Base-by-base conservation (phyloP, 148 eudicot species). In the Silene uniflora region DNA sequence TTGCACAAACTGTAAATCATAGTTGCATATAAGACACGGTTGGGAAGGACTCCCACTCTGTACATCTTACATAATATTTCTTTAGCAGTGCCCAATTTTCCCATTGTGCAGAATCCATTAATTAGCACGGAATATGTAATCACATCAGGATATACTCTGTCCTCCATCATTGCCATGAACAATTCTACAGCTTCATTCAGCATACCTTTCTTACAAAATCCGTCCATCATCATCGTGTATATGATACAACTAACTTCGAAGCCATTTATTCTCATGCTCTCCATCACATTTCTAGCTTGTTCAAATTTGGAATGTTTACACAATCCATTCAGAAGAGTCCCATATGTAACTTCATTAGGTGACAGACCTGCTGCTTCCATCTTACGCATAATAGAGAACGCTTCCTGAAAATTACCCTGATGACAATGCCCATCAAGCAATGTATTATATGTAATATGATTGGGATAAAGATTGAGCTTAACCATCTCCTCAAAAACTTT, bases 171-270 rank as follows among this genome's bases (percentile, higher is more conserved):
- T 75, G 78, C 54, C 25, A 79, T 81, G 59, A 87, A 81, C 79
- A 91, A 78, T 69, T 84, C 79, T 75, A 81, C 61, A 79, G 89
- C 87, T 78, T 89, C 97, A 24, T 16, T 29, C 49, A 85, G 85
- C 83, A 81, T 85, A 23, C 92, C 88, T 47, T 55, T 74, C 77
- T 84, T 88, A 79, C 89, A 84, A 35, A 83, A 77, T 72, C 97
- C 98, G 77, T 91, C 90, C 74, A 91, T 83, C 86, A 93, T 73
- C 79, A 80, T 89, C 2, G 98, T 89, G 85, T 89, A 89, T 62
- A 82, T 67, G 59, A 72, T 74, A 18, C 73, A 74, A 73, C 76
- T 85, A 69, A 88, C 75, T 27, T 16, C 9, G 0, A 84, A 47
- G 32, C 88, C 86, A 74, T 78, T 81, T 61, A 75, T 14, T 78